Conservation (phyloP, 169 alveolate genomes). For the Plasmodium knowlesi region DNA sequence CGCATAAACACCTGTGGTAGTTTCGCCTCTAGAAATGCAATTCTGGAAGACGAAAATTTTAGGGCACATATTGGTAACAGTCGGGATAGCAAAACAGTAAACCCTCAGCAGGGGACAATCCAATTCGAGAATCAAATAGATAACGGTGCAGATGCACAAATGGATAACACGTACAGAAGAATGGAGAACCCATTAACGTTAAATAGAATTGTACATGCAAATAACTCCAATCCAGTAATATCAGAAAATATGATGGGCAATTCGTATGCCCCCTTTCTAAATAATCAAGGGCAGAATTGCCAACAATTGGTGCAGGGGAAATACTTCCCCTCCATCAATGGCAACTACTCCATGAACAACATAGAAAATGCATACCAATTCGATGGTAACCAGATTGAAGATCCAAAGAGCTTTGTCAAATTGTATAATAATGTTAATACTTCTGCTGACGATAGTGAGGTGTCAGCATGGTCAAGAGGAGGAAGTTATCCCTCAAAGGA, state of each 20-base stretch:
- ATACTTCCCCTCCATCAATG: not conserved
- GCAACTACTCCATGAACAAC: not conserved
- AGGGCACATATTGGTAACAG: not conserved
- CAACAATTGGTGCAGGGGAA: not conserved
- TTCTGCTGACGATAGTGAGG: not conserved
- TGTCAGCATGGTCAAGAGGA: not conserved
- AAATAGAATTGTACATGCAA: not conserved
- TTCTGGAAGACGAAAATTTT: not conserved
- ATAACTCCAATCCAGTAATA: not conserved
- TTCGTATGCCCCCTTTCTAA: not conserved
- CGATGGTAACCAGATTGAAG: not conserved
- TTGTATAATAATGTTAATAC: not conserved
- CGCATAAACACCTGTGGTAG: not conserved
- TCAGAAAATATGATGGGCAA: not conserved
- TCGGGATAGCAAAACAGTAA: not conserved
- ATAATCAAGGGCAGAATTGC: not conserved
- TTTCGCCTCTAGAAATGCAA: not conserved
- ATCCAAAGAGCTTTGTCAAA: not conserved
- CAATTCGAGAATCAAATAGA: not conserved
- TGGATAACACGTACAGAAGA: not conserved
- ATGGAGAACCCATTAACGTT: not conserved
- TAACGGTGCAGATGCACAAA: too few relatives aligned
- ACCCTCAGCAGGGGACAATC: not conserved
- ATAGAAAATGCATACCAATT: not conserved
- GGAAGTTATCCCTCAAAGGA: not conserved